Evolutionary conservation across 139 green algal species (phyloP), one percentile per base, ranked within the genome.

Genomic region (Chlorella sorokiniana): DNA sequence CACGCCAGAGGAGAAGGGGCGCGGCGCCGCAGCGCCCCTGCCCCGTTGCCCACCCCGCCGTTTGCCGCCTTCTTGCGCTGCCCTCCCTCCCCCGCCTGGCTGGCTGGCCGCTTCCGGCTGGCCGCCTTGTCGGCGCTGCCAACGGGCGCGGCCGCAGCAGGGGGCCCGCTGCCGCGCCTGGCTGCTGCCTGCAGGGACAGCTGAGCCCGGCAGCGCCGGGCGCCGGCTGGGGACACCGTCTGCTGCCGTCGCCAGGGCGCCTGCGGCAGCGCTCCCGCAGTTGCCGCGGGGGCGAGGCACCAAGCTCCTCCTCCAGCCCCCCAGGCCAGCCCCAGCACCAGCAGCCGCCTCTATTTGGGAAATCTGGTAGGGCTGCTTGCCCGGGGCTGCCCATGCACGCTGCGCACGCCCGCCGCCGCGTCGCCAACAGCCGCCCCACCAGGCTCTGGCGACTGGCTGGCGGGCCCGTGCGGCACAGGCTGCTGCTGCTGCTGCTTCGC

Each of bases 91-190:
- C 52, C 73, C 0, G 54, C 11, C 37, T 69, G 73, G 54, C 73
- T 69, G 40, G 73, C 73, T 20, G 73, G 38, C 54, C 73, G 73
- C 37, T 79, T 79, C 4, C 73, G 35, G 73, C 73, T 69, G 73
- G 23, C 52, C 9, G 51, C 22, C 72, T 64, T 42, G 31, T 78
- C 71, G 20, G 45, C 45, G 1, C 2, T 7, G 16, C 14, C 11
- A 27, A 1, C 52, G 3, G 35, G 51, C 8, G 5, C 18, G 33
- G 4, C 27, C 4, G 11, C 51, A 1, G 67, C n/a, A 10, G 29
- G 56, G 18, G 22, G 18, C 22, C 18, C n/a, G 56, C 56, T 56
- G 48, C 56, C n/a, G 56, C 23, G 56, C 56, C 22, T 65, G 41
- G 65, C 37, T 48, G 37, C 65, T 52, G 65, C 65, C 16, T 8